A percentile compares a stretch with the other conserved stretches of the same genome.
Conservation (phyloP, 2,329 filamentous ascomycete genomes). For the Fusarium sp. region DNA sequence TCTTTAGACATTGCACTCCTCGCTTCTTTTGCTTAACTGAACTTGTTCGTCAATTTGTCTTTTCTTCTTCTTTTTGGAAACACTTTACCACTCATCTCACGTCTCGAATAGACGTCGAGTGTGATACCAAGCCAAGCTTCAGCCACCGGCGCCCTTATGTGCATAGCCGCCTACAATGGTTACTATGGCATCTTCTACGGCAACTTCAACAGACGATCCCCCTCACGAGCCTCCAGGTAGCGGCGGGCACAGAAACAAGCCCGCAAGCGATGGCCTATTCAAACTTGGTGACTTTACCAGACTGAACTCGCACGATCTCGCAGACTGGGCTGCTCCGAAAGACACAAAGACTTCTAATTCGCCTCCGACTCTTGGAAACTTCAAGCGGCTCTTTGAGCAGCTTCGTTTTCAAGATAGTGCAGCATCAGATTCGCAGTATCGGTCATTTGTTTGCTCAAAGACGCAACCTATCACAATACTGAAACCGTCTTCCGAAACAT, state of each 20-base stretch:
- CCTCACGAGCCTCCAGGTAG: slow-evolving; percentile 38
- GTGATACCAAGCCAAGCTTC: background rate
- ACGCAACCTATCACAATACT: slow-evolving; percentile 25
- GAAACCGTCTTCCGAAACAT: slow-evolving; percentile 10
- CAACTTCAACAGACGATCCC: slow-evolving; percentile 26
- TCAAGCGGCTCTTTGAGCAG: slow-evolving; percentile 34
- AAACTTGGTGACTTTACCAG: slow-evolving; percentile 39
- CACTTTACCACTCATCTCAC: background rate
- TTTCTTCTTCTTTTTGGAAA: background rate
- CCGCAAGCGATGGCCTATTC: background rate
- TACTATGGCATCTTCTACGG: slow-evolving; percentile 31
- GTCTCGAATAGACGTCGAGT: slow-evolving; percentile 16
- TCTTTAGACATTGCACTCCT: background rate
- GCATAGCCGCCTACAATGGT: slow-evolving; percentile 14
- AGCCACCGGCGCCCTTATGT: slow-evolving; percentile 24
- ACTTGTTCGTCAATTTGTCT: background rate
- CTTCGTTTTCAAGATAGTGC: slow-evolving; percentile 16
- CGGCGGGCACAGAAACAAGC: background rate
- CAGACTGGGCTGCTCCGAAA: slow-evolving; percentile 24
- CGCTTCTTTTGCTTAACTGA: background rate
- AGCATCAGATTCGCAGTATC: background rate
- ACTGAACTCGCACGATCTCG: slow-evolving; percentile 16
- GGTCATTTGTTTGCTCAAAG: background rate
- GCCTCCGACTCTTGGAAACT: slow-evolving; percentile 33
- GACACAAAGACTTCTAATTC: background rate